phyloP scores from a whole-genome alignment of 805 yeast species.

The Saccharomycopsis oosterbeekiorum region DNA sequence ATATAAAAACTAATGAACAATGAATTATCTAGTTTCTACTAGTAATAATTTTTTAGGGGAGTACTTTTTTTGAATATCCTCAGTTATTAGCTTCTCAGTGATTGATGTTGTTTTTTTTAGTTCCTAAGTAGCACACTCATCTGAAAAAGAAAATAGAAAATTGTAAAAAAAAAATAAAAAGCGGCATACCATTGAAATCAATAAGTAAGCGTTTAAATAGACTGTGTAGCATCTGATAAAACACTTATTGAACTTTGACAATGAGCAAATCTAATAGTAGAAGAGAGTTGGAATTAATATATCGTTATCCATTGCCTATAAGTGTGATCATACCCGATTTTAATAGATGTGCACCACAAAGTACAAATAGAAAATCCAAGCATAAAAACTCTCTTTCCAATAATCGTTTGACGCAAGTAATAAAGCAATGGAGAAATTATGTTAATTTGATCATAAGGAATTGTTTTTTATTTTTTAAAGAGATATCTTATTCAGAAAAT shows the following conservation, averaged over 20 bases:
- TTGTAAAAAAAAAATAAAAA: too few relatives aligned
- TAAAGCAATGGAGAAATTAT: conserved; percentile 12
- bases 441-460: not conserved
- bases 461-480: not conserved
- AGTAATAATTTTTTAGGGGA: too few relatives aligned
- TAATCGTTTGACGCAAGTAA: conserved; percentile 49
- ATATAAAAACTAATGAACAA: too few relatives aligned
- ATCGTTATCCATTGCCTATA: conserved; percentile 52
- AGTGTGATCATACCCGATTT: conserved; percentile 24
- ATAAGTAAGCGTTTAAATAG: too few relatives aligned
- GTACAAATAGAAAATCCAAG: conserved; percentile 24
- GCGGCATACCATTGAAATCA: not conserved
- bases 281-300: conserved; percentile 22
- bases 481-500: not conserved
- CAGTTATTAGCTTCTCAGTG: too few relatives aligned
- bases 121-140: too few relatives aligned
- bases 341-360: not conserved
- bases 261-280: conserved; percentile 18
- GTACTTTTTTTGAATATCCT: too few relatives aligned
- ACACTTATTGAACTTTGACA: not conserved
- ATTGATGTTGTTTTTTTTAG: too few relatives aligned
- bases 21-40: too few relatives aligned
- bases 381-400: conserved; percentile 28
- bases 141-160: too few relatives aligned
- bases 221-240: not conserved